Evolutionary conservation across 2,329 filamentous ascomycete species (phyloP), one percentile per base, ranked within the genome.

Genomic region (Fusarium begoniae): DNA sequence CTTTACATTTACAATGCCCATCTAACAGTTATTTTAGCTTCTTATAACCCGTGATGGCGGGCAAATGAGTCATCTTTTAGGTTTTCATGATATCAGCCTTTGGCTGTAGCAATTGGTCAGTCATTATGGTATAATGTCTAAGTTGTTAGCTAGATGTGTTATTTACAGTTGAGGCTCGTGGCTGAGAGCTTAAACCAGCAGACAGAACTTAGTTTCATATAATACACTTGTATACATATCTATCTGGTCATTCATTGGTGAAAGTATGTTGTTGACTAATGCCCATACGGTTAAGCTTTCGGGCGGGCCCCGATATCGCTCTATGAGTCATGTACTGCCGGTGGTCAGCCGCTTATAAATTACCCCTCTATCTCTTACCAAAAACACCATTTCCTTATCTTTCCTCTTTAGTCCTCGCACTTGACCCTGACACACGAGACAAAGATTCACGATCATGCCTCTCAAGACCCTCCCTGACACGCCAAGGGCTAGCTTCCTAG

Each of bases 341-440:
- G 45, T 48, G 9, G 12, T 28, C 13, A 8, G 26, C 26, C 18
- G 13, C 26, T 28, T 28, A 22, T 28, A 48, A 28, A 48, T 22
- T 15, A 28, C 26, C 26, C 26, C 26, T 11, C 24, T 3, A 4
- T 14, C 18, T 14, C 26, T 47, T 6, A 14, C 26, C 44, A 22
- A 47, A 0, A 4, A 22, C 26, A 4, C 11, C 5, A 1, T 0
- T 22, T 14, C 11, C 13, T 28, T 6, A 7, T 15, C 12, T 47
- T n/a, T 8, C 26, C 1, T 28, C 44, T 28, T 10, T 0, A 22
- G 5, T 22, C 13, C 5, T 14, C 0, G 13, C 13, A 28, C 12
- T 2, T 10, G 0, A 14, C 5, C 8, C 5, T 15, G 20, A 4
- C 8, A 17, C 4, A 30, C 9, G 8, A 3, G 45, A 22, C 26